Conservation (phyloP, 805 yeast genomes). For the Pichia californica region DNA sequence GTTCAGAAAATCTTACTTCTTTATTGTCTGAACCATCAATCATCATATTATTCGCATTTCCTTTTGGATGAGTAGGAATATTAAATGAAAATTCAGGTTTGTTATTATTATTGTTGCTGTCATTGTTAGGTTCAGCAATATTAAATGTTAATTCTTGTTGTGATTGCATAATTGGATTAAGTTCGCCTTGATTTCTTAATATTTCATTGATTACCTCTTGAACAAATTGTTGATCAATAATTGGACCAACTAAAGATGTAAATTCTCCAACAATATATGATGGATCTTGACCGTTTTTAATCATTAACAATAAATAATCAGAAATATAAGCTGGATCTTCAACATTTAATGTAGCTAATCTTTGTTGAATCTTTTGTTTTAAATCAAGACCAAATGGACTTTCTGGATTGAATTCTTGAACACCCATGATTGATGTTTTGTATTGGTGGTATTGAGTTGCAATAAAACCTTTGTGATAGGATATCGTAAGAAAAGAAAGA, state of each 20-base stretch:
- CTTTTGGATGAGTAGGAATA: neutral
- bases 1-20: conserved; percentile 29
- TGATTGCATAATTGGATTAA: conserved; percentile 8
- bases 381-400: conserved; percentile 35
- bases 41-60: conserved; percentile 1
- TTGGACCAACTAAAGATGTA: conserved; percentile 52
- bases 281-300: conserved; percentile 59
- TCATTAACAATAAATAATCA: conserved; percentile 65
- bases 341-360: conserved; percentile 34
- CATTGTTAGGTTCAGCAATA: too few relatives aligned
- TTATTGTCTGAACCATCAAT: conserved; percentile 15
- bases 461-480: too few relatives aligned
- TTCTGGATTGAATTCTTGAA: conserved; percentile 23
- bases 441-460: too few relatives aligned
- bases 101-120: neutral
- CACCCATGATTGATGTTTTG: conserved; percentile 9
- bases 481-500: too few relatives aligned
- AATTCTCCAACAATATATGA: conserved; percentile 57
- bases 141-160: too few relatives aligned
- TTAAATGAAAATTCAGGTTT: too few relatives aligned
- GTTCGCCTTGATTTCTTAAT: conserved; percentile 21
- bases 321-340: conserved; percentile 60
- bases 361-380: conserved; percentile 37
- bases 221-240: conserved; percentile 52
- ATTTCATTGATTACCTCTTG: conserved; percentile 54